These are phyloP conservation scores for Adansonia digitata DNA, from an alignment of 345 rosid species.

Conservation along the genomic window DNA sequence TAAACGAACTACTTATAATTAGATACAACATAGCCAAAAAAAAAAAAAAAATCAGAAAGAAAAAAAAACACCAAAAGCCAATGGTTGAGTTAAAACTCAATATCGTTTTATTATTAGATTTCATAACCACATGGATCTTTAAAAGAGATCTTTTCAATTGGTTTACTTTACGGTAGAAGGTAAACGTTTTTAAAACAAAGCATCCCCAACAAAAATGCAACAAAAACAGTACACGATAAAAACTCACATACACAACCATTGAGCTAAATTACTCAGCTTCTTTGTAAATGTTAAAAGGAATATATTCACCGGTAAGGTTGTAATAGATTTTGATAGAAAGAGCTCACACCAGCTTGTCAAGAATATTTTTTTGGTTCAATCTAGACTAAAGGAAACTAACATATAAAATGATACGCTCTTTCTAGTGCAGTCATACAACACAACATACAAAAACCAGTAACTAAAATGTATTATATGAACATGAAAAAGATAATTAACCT, in stretches of 20 bases:
- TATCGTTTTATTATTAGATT: neutral
- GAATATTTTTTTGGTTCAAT: neutral
- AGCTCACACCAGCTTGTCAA: neutral
- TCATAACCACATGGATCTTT: neutral
- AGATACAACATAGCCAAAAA: too few species aligned
- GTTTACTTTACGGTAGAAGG: neutral
- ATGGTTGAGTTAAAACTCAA: neutral
- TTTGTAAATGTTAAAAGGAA: neutral
- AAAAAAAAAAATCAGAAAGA: neutral
- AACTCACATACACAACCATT: neutral
- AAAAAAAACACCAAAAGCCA: neutral
- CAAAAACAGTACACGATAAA: neutral
- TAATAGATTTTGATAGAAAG: neutral
- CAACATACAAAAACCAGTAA: neutral
- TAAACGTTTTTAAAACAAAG: neutral
- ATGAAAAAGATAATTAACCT: neutral
- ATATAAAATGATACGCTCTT: neutral
- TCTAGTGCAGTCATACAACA: neutral
- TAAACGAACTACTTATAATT: constrained; percentile 11
- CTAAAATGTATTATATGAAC: neutral
- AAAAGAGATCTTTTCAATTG: too few species aligned
- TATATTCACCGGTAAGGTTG: neutral
- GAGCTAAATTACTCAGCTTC: neutral
- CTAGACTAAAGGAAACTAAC: neutral
- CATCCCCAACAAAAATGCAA: neutral